These are phyloP conservation scores for Diaporthe citriasiana DNA, from an alignment of 2,329 filamentous ascomycete species.

Conservation along the genomic window DNA sequence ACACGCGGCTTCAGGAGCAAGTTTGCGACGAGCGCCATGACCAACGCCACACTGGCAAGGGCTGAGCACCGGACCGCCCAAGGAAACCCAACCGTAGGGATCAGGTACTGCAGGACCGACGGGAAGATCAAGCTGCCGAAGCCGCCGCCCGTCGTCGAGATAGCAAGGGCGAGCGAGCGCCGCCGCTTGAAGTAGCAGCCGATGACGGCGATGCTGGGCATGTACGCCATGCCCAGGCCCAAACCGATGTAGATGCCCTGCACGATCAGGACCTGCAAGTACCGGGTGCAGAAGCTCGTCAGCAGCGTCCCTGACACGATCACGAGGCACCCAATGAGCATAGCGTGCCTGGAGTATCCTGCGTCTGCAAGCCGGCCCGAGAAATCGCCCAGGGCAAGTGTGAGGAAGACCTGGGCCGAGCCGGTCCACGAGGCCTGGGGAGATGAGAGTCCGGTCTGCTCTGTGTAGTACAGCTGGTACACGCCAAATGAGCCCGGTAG, in stretches of 20 bases:
- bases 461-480: slow-evolving; percentile 61
- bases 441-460: slow-evolving; percentile 51
- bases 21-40: slow-evolving; percentile 56
- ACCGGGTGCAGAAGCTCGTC: slow-evolving; percentile 59
- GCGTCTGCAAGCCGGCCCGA: slow-evolving; percentile 65
- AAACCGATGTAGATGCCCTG: slow-evolving; percentile 69
- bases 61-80: slow-evolving; percentile 75
- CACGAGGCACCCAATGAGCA: slow-evolving; percentile 57
- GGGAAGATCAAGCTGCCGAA: slow-evolving; percentile 77
- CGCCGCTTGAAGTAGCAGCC: slow-evolving; percentile 72
- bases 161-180: slow-evolving; percentile 70
- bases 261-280: slow-evolving; percentile 68
- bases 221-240: slow-evolving; percentile 68
- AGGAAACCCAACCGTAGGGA: slow-evolving; percentile 63
- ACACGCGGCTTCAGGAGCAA: slow-evolving; percentile 62
- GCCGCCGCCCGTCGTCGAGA: slow-evolving; percentile 71
- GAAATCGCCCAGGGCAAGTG: slow-evolving; percentile 63
- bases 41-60: slow-evolving; percentile 72
- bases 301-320: slow-evolving; percentile 63
- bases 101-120: slow-evolving; percentile 65
- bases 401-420: slow-evolving; percentile 65
- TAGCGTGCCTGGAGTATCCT: slow-evolving; percentile 60
- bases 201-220: slow-evolving; percentile 66
- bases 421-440: slow-evolving; percentile 64
- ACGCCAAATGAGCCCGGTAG: slow-evolving; percentile 64